These are phyloP conservation scores for Hansenula lynferdii DNA, from an alignment of 1,139 yeast genomes.

Conservation along the genomic window DNA sequence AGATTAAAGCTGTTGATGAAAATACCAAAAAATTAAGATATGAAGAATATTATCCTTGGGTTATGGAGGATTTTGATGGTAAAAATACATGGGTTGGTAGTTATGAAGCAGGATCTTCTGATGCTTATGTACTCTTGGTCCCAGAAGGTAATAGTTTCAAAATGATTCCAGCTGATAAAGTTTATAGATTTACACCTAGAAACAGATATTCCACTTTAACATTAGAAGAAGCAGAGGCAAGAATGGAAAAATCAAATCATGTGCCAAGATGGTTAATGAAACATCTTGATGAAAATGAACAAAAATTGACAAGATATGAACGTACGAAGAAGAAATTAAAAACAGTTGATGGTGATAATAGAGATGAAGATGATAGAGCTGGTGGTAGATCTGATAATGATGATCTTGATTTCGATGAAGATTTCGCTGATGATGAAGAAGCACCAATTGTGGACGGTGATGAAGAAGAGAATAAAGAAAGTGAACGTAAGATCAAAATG, in stretches of 20 bases:
- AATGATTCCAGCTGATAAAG: slow-evolving; percentile 93
- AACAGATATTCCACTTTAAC: slow-evolving; percentile 92
- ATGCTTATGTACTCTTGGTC: slow-evolving; percentile 78
- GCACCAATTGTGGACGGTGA: slow-evolving; percentile 98
- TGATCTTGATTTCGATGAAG: slow-evolving; percentile 93
- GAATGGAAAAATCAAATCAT: slow-evolving; percentile 76
- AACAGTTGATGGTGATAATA: slow-evolving; percentile 54
- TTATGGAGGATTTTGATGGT: slow-evolving; percentile 93
- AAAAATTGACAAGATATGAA: slow-evolving; percentile 37
- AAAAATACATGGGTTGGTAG: slow-evolving; percentile 93
- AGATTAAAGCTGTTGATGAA: slow-evolving; percentile 75
- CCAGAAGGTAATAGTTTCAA: slow-evolving; percentile 65
- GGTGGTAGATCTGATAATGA: slow-evolving; percentile 75
- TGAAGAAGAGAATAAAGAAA: slow-evolving; percentile 89
- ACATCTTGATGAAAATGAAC: slow-evolving; percentile 67
- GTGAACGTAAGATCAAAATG: slow-evolving; percentile 80
- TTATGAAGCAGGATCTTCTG: slow-evolving; percentile 91
- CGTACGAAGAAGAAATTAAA: slow-evolving; percentile 44
- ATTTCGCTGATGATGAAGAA: slow-evolving; percentile 97
- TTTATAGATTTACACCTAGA: slow-evolving; percentile 88
- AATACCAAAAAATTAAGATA: slow-evolving; percentile 77
- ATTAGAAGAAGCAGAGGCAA: slow-evolving; percentile 92
- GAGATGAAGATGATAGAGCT: slow-evolving; percentile 39
- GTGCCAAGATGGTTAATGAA: slow-evolving; percentile 97
- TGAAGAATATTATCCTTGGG: slow-evolving; percentile 98